phyloP scores from a whole-genome alignment of 1,139 yeast genomes.

The Protomyces lactucae-debilis region DNA sequence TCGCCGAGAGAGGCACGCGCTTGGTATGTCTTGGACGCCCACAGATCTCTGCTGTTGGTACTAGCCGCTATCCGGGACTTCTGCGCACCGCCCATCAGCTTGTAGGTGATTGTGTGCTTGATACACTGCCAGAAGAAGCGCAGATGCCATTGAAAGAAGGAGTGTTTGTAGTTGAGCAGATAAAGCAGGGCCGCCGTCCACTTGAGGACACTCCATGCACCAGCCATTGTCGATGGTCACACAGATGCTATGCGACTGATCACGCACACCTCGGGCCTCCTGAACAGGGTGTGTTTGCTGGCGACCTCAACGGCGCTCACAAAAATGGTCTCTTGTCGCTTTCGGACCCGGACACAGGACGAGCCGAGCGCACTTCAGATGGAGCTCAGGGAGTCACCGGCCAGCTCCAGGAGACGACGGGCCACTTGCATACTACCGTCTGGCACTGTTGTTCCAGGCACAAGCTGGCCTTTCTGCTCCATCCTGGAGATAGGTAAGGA shows the following conservation, averaged over 20 bases:
- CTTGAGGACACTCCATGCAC: not conserved
- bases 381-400: too few species aligned
- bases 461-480: not conserved
- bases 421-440: not conserved
- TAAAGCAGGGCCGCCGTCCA: slow-evolving; percentile 15
- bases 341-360: too few species aligned
- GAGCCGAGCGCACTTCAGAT: too few species aligned
- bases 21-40: slow-evolving; percentile 36
- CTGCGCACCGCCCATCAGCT: not conserved
- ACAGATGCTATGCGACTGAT: too few species aligned
- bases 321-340: too few species aligned
- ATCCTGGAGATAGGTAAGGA: not conserved
- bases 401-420: not conserved
- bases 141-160: slow-evolving; percentile 17
- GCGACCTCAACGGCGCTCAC: too few species aligned
- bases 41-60: not conserved
- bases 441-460: not conserved
- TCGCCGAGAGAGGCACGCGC: slow-evolving; percentile 73
- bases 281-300: too few species aligned
- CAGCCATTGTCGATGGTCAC: not conserved
- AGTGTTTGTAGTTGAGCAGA: slow-evolving; percentile 13
- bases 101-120: slow-evolving; percentile 16
- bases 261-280: too few species aligned
- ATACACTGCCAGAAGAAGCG: slow-evolving; percentile 11
- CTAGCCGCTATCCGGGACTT: not conserved